phyloP scores from a whole-genome alignment of 1,284 basidiomycete species.

The Xerocomus minutiporus region DNA sequence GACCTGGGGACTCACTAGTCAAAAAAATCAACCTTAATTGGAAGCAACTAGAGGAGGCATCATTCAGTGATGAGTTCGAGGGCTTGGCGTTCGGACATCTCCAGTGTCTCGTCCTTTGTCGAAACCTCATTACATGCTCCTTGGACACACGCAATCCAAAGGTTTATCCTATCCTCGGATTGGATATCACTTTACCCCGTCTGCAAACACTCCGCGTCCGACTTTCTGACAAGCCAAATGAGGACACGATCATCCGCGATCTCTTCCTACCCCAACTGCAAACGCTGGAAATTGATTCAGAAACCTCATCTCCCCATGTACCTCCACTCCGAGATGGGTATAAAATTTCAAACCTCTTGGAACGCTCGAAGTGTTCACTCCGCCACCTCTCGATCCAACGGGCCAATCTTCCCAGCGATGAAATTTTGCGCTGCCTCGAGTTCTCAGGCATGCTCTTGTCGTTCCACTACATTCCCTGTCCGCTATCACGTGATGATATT shows the following conservation, averaged over 20 bases:
- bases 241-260: not conserved
- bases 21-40: slow-evolving; percentile 7
- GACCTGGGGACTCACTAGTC: not conserved
- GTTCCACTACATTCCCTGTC: slow-evolving; percentile 19
- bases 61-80: slow-evolving; percentile 7
- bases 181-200: not conserved
- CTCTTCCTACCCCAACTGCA: slow-evolving; percentile 11
- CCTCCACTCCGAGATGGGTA: not conserved
- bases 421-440: slow-evolving; percentile 18
- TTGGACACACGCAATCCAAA: slow-evolving; percentile 8
- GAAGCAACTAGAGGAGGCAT: slow-evolving; percentile 11
- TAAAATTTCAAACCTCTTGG: slow-evolving; percentile 15
- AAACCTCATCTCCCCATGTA: not conserved
- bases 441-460: slow-evolving; percentile 11
- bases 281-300: slow-evolving; percentile 16
- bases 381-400: slow-evolving; percentile 14
- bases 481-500: slow-evolving; percentile 11
- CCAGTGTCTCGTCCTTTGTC: slow-evolving; percentile 6
- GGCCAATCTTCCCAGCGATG: slow-evolving; percentile 12
- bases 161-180: too few relatives aligned
- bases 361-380: slow-evolving; percentile 12
- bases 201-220: slow-evolving; percentile 16
- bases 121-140: slow-evolving; percentile 14
- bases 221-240: too few relatives aligned
- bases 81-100: slow-evolving; percentile 1